Evolutionary conservation across 139 green algal genomes (phyloP).

Genomic region (Chlorella sp.): DNA sequence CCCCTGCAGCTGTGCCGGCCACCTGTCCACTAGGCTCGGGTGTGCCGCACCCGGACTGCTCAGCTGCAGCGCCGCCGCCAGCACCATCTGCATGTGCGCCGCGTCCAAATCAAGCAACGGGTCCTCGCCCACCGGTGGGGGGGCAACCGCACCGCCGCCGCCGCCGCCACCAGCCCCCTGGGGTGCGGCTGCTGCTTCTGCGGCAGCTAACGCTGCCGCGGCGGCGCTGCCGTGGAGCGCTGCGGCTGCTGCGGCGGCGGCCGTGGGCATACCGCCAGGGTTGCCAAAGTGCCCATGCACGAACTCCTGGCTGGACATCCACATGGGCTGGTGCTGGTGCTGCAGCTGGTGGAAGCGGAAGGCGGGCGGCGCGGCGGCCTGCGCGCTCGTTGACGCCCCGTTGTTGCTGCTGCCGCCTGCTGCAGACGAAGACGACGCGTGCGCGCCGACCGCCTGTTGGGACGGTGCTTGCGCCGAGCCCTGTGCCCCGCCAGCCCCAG

Average conservation of each 20-base stretch:
- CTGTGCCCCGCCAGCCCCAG: too few relatives aligned
- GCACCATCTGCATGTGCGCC: not conserved
- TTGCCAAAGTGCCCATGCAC: not conserved
- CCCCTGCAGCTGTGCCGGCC: slow-evolving; percentile 2
- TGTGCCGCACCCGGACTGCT: not conserved
- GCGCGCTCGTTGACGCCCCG: too few relatives aligned
- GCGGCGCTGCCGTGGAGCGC: not conserved
- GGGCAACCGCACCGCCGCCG: not conserved
- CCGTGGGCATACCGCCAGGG: not conserved
- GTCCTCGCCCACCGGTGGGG: not conserved
- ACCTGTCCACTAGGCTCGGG: not conserved
- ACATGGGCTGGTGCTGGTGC: not conserved
- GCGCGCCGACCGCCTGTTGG: too few relatives aligned
- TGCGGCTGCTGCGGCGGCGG: not conserved
- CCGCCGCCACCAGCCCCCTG: not conserved
- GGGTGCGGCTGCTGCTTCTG: not conserved
- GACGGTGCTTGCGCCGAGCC: too few relatives aligned
- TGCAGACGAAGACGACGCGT: too few relatives aligned
- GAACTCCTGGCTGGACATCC: not conserved
- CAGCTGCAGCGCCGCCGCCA: not conserved
- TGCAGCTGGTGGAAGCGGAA: too few relatives aligned
- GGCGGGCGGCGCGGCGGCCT: too few relatives aligned
- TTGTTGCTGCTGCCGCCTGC: too few relatives aligned
- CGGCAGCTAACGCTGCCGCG: too few relatives aligned
- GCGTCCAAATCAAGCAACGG: not conserved